Conservation (phyloP, 768 basidiomycete species). For the Daedaleopsis nitida region DNA sequence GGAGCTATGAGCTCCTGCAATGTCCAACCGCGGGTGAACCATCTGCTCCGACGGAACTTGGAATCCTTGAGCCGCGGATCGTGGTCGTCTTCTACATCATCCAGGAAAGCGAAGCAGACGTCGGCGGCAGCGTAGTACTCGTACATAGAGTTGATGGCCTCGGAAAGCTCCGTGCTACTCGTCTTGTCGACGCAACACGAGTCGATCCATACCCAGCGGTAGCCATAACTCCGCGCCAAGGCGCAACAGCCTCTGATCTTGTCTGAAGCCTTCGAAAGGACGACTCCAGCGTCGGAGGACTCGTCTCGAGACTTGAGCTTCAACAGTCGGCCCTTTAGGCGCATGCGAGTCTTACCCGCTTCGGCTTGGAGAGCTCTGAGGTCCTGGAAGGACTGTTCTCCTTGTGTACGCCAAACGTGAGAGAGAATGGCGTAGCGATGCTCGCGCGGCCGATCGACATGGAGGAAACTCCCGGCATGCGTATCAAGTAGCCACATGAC, state of each 20-base stretch:
- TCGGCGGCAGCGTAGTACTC: slow-evolving; percentile 21
- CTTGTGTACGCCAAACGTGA: slow-evolving; percentile 9
- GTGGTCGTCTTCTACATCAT: slow-evolving; percentile 14
- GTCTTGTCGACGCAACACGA: slow-evolving; percentile 22
- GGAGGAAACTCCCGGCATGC: slow-evolving; percentile 10
- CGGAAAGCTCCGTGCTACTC: slow-evolving; percentile 17
- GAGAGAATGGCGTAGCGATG: slow-evolving; percentile 17
- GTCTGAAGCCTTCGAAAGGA: neutral
- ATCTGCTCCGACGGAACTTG: slow-evolving; percentile 17
- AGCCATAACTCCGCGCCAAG: slow-evolving; percentile 12
- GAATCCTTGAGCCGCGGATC: slow-evolving; percentile 13
- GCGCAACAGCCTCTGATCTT: slow-evolving; percentile 12
- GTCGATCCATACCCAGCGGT: slow-evolving; percentile 18
- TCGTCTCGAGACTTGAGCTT: too few species aligned
- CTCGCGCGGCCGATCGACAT: slow-evolving; percentile 13
- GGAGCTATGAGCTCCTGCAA: slow-evolving; percentile 21
- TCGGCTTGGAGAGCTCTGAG: slow-evolving; percentile 1
- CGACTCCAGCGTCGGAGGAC: neutral
- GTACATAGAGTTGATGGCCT: slow-evolving; percentile 23
- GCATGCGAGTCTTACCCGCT: neutral
- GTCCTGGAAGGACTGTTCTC: slow-evolving; percentile 18
- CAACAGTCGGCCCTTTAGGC: neutral
- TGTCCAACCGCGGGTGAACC: slow-evolving; percentile 19
- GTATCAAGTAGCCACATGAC: slow-evolving; percentile 16
- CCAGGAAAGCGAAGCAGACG: slow-evolving; percentile 16